These are phyloP conservation scores for Pseudocercospora musae DNA, from an alignment of 2,329 filamentous ascomycete species.

Conservation along the genomic window DNA sequence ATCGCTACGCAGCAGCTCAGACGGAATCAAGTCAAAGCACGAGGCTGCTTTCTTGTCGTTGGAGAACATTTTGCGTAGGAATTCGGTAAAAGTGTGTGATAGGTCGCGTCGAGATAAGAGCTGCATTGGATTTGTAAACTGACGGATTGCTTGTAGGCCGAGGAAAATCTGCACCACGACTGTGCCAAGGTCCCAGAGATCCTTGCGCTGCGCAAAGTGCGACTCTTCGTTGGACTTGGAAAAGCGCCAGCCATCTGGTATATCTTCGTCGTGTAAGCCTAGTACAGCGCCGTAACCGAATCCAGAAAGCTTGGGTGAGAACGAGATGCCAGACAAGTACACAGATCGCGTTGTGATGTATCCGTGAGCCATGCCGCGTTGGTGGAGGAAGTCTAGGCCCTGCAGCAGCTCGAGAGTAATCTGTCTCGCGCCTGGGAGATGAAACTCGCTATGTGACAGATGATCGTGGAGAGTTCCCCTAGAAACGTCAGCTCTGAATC, in stretches of 20 bases:
- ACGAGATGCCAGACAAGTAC: slow-evolving; percentile 23
- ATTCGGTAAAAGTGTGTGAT: slow-evolving; percentile 71
- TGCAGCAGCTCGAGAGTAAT: slow-evolving; percentile 93
- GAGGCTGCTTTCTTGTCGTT: slow-evolving; percentile 81
- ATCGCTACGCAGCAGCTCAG: slow-evolving; percentile 53
- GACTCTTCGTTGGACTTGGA: slow-evolving; percentile 3
- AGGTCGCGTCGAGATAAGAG: slow-evolving; percentile 69
- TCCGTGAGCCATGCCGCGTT: slow-evolving; percentile 72
- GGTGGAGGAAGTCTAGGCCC: slow-evolving; percentile 81
- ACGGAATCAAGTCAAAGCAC: slow-evolving; percentile 68
- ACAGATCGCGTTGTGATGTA: slow-evolving; percentile 24
- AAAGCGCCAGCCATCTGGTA: slow-evolving; percentile 24
- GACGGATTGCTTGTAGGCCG: slow-evolving; percentile 70
- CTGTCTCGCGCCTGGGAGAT: slow-evolving; percentile 71
- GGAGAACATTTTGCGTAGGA: slow-evolving; percentile 80
- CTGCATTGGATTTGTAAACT: slow-evolving; percentile 73
- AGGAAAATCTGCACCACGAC: slow-evolving; percentile 93
- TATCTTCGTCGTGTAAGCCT: slow-evolving; percentile 38
- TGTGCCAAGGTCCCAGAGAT: slow-evolving; percentile 93
- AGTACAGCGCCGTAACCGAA: slow-evolving; percentile 67
- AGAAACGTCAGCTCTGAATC: slow-evolving; percentile 8
- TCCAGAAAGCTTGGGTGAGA: slow-evolving; percentile 67
- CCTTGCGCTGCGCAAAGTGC: slow-evolving; percentile 60
- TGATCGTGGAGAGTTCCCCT: slow-evolving; percentile 73
- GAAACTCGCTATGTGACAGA: slow-evolving; percentile 69